Evolutionary conservation across 331 rosid species (phyloP).

Genomic region (Arachis monticola): DNA sequence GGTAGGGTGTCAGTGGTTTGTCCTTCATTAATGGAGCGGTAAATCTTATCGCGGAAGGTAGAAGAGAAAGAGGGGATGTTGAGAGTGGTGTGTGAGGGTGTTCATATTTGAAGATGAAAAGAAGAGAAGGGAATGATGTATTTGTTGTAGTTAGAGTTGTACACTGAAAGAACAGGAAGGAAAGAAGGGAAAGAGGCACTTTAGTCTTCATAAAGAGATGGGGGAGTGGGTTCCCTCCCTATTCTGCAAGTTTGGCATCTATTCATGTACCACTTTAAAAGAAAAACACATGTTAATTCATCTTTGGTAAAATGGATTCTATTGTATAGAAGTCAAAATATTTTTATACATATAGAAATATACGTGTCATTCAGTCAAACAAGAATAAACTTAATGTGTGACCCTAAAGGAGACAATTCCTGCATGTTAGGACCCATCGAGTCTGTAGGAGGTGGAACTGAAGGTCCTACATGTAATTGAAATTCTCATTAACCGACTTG

Average conservation of each 20-base stretch:
- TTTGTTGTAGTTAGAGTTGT: conserved; percentile 47
- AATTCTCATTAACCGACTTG: too few relatives aligned
- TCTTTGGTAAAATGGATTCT: too few relatives aligned
- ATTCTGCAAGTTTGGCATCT: conserved; percentile 47
- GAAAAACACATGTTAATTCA: too few relatives aligned
- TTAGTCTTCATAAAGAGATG: conserved; percentile 40
- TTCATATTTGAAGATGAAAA: conserved; percentile 17
- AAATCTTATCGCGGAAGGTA: conserved; percentile 71
- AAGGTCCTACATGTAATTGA: too few relatives aligned
- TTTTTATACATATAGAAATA: too few relatives aligned
- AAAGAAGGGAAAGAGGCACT: too few relatives aligned
- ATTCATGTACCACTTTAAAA: conserved; percentile 48
- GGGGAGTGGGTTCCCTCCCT: conserved; percentile 18
- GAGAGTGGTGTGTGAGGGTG: conserved; percentile 34
- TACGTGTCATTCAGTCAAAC: too few relatives aligned
- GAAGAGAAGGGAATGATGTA: conserved; percentile 31
- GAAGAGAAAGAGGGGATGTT: conserved; percentile 84
- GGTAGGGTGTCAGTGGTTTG: conserved; percentile 43
- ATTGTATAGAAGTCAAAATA: too few relatives aligned
- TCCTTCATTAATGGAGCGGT: conserved; percentile 80
- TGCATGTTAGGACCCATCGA: too few relatives aligned
- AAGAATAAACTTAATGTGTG: too few relatives aligned
- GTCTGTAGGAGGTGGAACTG: too few relatives aligned
- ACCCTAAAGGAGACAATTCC: too few relatives aligned
- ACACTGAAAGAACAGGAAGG: neutral